Evolutionary conservation across 2,329 filamentous ascomycete species (phyloP), one percentile per base, ranked within the genome.

Genomic region (Arthroderma sp.): DNA sequence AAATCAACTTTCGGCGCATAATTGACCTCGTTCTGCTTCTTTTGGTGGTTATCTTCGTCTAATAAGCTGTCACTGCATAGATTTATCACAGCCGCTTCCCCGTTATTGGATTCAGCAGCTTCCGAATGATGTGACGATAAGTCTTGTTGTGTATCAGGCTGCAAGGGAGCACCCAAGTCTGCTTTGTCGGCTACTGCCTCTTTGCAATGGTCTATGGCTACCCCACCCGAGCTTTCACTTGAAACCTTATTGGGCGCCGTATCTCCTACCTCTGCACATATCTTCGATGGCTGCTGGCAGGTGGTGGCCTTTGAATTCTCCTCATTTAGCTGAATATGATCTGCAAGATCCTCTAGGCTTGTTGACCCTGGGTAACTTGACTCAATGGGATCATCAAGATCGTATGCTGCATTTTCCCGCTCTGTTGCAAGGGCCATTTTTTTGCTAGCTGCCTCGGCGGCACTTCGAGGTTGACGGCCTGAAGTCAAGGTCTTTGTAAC

Each of bases 321-420:
- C 4, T 56, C 37, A 8, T 4, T 15, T 9, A 15, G 9, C 13
- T 52, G 38, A 11, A 23, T 25, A 33, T 31, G n/a, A 13, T 28
- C 17, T 7, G 44, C 44, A 17, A 51, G 23, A 33, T 51, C 44
- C n/a, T 51, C 44, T 8, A 53, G 33, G 19, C 23, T 55, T 4
- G 47, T 8, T 2, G 39, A 28, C 4, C 55, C 54, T 54, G 52
- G 49, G 2, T 53, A 55, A 41, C 56, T 61, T 28, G 61, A 59
- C 56, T 63, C 61, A 38, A 63, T 63, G 9, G 61, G 61, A 55
- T 63, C 61, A 35, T 61, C 60, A 25, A 21, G 19, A 19, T 60
- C 60, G 28, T 58, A 58, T 2, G 47, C 11, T 23, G 43, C 53
- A 51, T 54, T 58, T 9, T 62, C 60, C 43, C 53, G 28, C 37